Base-by-base conservation (phyloP, 106 monocot genomes). In the Apostasia ramifera region DNA sequence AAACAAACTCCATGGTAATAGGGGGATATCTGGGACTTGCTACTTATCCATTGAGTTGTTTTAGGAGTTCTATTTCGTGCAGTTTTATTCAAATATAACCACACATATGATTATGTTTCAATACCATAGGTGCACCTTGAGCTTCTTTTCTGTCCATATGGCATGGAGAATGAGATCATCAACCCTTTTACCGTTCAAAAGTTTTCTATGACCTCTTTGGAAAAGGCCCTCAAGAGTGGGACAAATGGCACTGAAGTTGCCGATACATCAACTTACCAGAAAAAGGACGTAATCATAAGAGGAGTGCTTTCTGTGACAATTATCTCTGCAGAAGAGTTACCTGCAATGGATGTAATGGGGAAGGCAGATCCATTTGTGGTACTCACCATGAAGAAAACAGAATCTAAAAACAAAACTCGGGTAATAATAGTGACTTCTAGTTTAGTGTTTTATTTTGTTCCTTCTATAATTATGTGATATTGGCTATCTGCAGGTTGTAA, bases 331-430 rank as follows among this genome's bases (percentile, higher is more conserved):
- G 92, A 92, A 71, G 84, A 97, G 58, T 85, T 97, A 76, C 92
- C 97, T 62, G 74, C 76, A 3, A 90, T 87, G 89, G 97, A 97
- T 81, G 59, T 97, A 7, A 77, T 85, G 82, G 97, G 97, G 49
- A 97, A 90, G 57, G 89, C 97, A 42, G 97, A 97, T 67, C 92
- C 97, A 8, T 97, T 73, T 78, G 92, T 97, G 67, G 85, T 92
- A 6, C 66, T 97, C 8, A 78, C 73, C 47, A 78, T 97, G 89
- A 97, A 92, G 67, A 97, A 97, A 78, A 75, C 81, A 39, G 89
- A 79, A 81, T 75, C 75, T 49, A 97, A 75, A 74, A 83, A 89
- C 60, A 97, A 92, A 81, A 97, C 97, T 13, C 84, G 97, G 81
- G 97, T 97, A 86, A 68, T 5, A 26, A 26, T 26, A 26, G 26